A percentile compares a stretch with the other conserved stretches of the same genome.
phyloP scores from a whole-genome alignment of 2,329 filamentous ascomycete genomes.

The Biscogniauxia mediterranea region DNA sequence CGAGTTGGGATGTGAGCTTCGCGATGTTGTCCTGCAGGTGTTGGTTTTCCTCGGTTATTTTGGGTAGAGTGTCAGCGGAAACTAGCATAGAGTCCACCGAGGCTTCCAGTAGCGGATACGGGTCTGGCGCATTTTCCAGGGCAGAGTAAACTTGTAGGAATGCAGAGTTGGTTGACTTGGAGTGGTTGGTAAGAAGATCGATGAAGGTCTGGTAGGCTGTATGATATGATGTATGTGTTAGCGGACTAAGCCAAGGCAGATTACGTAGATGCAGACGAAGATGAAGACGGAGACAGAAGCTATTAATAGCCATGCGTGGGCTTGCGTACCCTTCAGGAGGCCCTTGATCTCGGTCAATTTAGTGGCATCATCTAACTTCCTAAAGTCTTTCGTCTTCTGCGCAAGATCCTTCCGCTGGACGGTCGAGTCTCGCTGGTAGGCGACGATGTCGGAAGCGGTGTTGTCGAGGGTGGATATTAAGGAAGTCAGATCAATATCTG shows the following conservation, averaged over 20 bases:
- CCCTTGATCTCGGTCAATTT: conserved; percentile 89
- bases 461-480: conserved; percentile 85
- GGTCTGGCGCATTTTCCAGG: conserved; percentile 92
- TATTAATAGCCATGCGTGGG: not conserved
- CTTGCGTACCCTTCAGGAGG: conserved; percentile 70
- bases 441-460: conserved; percentile 91
- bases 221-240: conserved; percentile 3
- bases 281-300: conserved; percentile 11
- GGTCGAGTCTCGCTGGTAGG: conserved; percentile 91
- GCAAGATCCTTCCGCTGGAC: conserved; percentile 95
- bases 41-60: conserved; percentile 82
- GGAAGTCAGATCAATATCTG: conserved; percentile 82
- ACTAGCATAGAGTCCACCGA: conserved; percentile 92
- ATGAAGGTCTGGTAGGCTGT: conserved; percentile 96
- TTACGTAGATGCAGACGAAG: conserved; percentile 9
- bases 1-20: conserved; percentile 75
- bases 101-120: conserved; percentile 92
- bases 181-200: conserved; percentile 92
- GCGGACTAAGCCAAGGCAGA: not conserved
- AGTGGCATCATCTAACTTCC: conserved; percentile 80
- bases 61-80: conserved; percentile 88
- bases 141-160: conserved; percentile 93
- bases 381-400: conserved; percentile 98
- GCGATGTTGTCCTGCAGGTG: conserved; percentile 78
- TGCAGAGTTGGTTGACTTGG: conserved; percentile 87